phyloP scores from a whole-genome alignment of 345 rosid species.

The Eucalyptus tenuipes region DNA sequence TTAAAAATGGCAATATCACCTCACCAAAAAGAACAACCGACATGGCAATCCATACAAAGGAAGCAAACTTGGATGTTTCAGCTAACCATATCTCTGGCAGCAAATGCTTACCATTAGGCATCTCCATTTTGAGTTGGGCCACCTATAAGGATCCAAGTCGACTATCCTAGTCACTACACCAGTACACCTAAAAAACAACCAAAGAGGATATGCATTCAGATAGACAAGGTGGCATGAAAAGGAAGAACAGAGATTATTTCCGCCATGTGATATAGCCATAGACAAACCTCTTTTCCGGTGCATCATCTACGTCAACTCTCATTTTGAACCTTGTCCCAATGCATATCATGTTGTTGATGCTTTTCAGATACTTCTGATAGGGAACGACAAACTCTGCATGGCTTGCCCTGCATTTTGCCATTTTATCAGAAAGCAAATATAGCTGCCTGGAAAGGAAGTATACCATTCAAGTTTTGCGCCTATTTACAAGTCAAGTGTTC shows the following conservation, averaged over 20 bases:
- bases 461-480: background rate
- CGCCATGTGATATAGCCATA: background rate
- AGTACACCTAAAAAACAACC: slow-evolving; percentile 31
- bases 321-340: slow-evolving; percentile 70
- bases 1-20: background rate
- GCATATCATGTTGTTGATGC: slow-evolving; percentile 40
- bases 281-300: slow-evolving; percentile 69
- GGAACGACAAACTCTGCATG: slow-evolving; percentile 81
- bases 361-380: slow-evolving; percentile 55
- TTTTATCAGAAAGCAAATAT: background rate
- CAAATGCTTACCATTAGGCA: slow-evolving; percentile 55
- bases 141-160: slow-evolving; percentile 68
- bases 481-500: background rate
- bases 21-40: background rate
- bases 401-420: slow-evolving; percentile 50
- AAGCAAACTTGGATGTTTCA: background rate
- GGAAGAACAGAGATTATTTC: background rate
- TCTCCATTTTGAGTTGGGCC: slow-evolving; percentile 96
- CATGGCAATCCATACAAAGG: background rate
- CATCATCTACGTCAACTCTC: slow-evolving; percentile 76
- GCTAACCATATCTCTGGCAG: background rate
- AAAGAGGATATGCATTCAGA: background rate
- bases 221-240: background rate
- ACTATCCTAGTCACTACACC: slow-evolving; percentile 65
- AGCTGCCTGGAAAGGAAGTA: background rate